Evolutionary conservation across 1,139 yeast species (phyloP), one percentile per base, ranked within the genome.

Genomic region (Magnusiomyces ingens): DNA sequence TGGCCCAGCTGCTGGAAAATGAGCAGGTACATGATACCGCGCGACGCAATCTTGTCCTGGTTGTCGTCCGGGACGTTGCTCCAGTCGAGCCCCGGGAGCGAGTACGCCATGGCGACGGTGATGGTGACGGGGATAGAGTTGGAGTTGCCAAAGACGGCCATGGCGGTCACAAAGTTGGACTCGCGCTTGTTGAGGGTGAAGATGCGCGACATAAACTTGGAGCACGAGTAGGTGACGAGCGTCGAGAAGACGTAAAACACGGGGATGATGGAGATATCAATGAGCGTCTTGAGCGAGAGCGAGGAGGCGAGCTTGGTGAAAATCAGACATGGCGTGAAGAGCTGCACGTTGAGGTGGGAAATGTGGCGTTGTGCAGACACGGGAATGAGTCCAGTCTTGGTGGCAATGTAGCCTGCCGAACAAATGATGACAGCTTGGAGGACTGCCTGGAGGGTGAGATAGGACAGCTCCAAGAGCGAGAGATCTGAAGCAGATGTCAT

Each of bases 1-100:
- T 86, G 95, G 42, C 95, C 95, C 64, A 87, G 75, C 67, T 87
- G 95, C 71, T 87, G 95, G 70, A 87, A 87, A 50, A 87, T 83
- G 55, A 87, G 72, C 61, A 87, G 73, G 67, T 87, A 87, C 53
- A 87, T 73, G 52, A 87, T 82, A 47, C 95, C 95, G 57, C 95
- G 75, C 2, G 89, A 81, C 0, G 94, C 94, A 50, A 87, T 83
- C 60, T 80, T 80, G 60, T 85, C 93, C 17, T 81, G 71, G 32
- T 76, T 72, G 64, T 87, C 95, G 60, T 78, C 77, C 3, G 75
- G 78, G 44, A 85, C 72, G 58, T 82, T 85, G 51, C 83, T 86
- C 95, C 95, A 87, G 56, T 75, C 75, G 58, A 87, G 75, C 56
- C 81, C 81, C 1, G 93, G 93, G 59, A 85, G 72, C 0, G 91